Evolutionary conservation across 2,329 filamentous ascomycete species (phyloP).

Genomic region (Ploettnerulaceae sp.): DNA sequence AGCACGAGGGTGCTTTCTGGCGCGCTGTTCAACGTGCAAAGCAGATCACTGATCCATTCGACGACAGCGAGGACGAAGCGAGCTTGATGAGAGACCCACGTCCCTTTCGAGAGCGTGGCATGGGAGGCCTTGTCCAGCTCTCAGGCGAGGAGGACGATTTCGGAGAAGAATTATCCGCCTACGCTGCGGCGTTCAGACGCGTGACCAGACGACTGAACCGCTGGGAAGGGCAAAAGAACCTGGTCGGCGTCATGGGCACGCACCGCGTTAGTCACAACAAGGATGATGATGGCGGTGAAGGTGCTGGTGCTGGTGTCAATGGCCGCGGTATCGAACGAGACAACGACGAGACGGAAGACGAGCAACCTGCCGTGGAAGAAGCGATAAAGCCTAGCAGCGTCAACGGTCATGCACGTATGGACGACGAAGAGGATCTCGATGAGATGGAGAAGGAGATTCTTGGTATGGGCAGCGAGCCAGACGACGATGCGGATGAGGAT

Average conservation of each 20-base stretch:
- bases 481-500: conserved; percentile 41
- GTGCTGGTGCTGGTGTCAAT: no score
- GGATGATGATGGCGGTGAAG: no score
- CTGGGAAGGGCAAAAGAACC: conserved; percentile 51
- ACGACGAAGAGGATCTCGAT: conserved; percentile 45
- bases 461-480: conserved; percentile 41
- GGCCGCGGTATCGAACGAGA: conserved; percentile 23
- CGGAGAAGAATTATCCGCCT: conserved; percentile 66
- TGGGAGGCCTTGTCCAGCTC: conserved; percentile 61
- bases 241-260: conserved; percentile 31
- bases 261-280: conserved; percentile 21
- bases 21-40: conserved; percentile 62
- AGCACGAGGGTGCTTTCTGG: conserved; percentile 61
- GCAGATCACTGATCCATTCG: conserved; percentile 49
- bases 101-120: conserved; percentile 50
- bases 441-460: conserved; percentile 51
- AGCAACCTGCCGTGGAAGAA: conserved; percentile 34
- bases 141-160: conserved; percentile 64
- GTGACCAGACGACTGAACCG: conserved; percentile 60
- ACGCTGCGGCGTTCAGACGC: conserved; percentile 61
- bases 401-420: conserved; percentile 28
- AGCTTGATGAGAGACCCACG: conserved; percentile 32
- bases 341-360: conserved; percentile 34
- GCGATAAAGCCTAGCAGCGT: conserved; percentile 35
- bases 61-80: conserved; percentile 59